Percentiles rank a stretch among this genome's conserved stretches.
Conservation (phyloP, 805 yeast genomes). For the Candida xiaguanensis region DNA sequence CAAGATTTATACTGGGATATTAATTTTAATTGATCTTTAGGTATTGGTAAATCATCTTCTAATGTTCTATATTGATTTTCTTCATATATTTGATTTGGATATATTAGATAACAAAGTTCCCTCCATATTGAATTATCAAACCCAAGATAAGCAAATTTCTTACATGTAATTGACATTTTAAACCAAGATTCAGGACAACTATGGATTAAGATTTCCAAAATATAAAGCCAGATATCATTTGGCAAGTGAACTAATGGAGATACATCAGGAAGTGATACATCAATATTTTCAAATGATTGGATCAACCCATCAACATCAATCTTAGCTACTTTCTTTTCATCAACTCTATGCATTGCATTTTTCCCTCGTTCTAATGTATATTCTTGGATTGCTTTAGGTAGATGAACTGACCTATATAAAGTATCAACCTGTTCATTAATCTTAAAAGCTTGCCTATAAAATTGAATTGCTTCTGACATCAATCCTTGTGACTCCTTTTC, state of each 20-base stretch:
- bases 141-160: constrained; percentile 53
- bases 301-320: constrained; percentile 42
- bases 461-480: constrained; percentile 76
- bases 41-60: constrained; percentile 34
- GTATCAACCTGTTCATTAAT: constrained; percentile 60
- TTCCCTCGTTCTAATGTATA: constrained; percentile 23
- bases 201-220: constrained; percentile 46
- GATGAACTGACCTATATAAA: constrained; percentile 55
- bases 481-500: constrained; percentile 69
- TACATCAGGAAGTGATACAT: constrained; percentile 31
- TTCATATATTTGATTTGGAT: constrained; percentile 52
- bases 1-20: constrained; percentile 33
- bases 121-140: constrained; percentile 53
- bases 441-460: constrained; percentile 69
- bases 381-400: constrained; percentile 37
- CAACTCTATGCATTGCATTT: constrained; percentile 26
- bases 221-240: constrained; percentile 52
- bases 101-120: constrained; percentile 46
- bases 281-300: constrained; percentile 28
- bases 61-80: constrained; percentile 34
- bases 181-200: constrained; percentile 64
- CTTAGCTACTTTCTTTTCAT: constrained; percentile 32
- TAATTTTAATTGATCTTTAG: constrained; percentile 25
- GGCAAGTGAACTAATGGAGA: constrained; percentile 41
- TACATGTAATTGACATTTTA: constrained; percentile 55